Evolutionary conservation across 1,139 yeast genomes (phyloP).

Genomic region (Debaryomyces sp.): DNA sequence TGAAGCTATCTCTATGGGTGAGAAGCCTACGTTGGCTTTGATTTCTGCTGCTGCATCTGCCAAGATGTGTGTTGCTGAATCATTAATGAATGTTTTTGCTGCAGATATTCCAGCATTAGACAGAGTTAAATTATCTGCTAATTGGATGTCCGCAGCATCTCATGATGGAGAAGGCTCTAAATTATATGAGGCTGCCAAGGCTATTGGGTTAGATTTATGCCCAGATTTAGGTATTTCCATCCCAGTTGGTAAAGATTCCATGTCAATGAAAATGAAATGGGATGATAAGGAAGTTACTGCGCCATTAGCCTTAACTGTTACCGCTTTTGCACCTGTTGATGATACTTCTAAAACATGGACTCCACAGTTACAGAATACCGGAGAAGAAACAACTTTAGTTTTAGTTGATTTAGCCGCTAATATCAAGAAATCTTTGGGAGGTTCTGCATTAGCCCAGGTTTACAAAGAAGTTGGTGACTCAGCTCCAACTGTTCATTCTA

Average conservation of each 20-base stretch:
- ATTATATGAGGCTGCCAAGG: slow-evolving; percentile 95
- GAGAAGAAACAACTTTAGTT: slow-evolving; percentile 64
- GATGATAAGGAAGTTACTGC: slow-evolving; percentile 89
- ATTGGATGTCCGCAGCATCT: slow-evolving; percentile 99
- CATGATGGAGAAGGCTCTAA: slow-evolving; percentile 96
- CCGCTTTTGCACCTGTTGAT: slow-evolving; percentile 88
- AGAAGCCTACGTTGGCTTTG: slow-evolving; percentile 87
- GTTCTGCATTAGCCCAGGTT: slow-evolving; percentile 94
- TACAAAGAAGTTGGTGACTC: slow-evolving; percentile 82
- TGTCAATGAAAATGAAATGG: slow-evolving; percentile 99
- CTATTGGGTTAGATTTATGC: slow-evolving; percentile 92
- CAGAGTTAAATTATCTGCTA: slow-evolving; percentile 86
- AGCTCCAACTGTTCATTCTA: slow-evolving; percentile 82
- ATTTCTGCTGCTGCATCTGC: slow-evolving; percentile 96
- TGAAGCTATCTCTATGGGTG: slow-evolving; percentile 98
- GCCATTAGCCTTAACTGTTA: slow-evolving; percentile 88
- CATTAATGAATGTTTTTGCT: slow-evolving; percentile 84
- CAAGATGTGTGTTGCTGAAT: slow-evolving; percentile 94
- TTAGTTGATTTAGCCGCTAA: slow-evolving; percentile 77
- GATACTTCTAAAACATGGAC: slow-evolving; percentile 95
- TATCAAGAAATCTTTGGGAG: slow-evolving; percentile 72
- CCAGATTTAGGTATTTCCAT: slow-evolving; percentile 90
- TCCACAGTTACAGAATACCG: slow-evolving; percentile 63
- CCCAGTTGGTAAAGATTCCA: slow-evolving; percentile 98
- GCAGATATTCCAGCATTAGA: slow-evolving; percentile 82